A percentile compares a stretch with the other conserved stretches of the same genome.
Conservation (phyloP, 164 flowering plant species). For the Vitis rupestris region DNA sequence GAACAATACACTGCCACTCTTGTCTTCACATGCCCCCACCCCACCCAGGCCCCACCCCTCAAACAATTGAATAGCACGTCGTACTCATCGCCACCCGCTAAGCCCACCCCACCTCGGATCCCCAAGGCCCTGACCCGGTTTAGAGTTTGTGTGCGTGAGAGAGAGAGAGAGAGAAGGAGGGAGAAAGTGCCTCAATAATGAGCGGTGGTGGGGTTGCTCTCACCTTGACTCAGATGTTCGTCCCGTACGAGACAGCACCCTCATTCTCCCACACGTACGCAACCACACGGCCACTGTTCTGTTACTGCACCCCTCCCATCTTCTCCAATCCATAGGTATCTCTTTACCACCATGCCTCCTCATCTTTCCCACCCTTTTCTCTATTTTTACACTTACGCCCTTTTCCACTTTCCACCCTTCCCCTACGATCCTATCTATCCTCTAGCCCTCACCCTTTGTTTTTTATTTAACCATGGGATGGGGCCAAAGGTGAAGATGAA, state of each 20-base stretch:
- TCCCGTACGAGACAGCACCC: slow-evolving; percentile 27
- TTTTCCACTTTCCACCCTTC: neutral
- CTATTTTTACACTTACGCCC: neutral
- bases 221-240: slow-evolving; percentile 25
- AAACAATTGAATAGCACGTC: no score
- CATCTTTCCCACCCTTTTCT: neutral
- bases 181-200: slow-evolving; percentile 6
- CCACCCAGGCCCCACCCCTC: no score
- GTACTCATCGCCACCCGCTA: no score
- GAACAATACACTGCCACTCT: no score
- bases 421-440: no score
- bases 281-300: slow-evolving; percentile 23
- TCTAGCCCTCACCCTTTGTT: no score
- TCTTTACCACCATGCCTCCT: neutral
- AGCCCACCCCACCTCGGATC: no score
- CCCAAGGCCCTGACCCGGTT: no score
- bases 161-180: neutral
- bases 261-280: slow-evolving; percentile 18
- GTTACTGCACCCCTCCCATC: slow-evolving; percentile 6
- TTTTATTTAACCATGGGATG: no score
- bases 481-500: no score
- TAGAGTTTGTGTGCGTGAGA: no score
- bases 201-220: neutral
- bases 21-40: no score
- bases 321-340: neutral